phyloP scores from a whole-genome alignment of 768 basidiomycete species.

The Pleurotus ostreatus region DNA sequence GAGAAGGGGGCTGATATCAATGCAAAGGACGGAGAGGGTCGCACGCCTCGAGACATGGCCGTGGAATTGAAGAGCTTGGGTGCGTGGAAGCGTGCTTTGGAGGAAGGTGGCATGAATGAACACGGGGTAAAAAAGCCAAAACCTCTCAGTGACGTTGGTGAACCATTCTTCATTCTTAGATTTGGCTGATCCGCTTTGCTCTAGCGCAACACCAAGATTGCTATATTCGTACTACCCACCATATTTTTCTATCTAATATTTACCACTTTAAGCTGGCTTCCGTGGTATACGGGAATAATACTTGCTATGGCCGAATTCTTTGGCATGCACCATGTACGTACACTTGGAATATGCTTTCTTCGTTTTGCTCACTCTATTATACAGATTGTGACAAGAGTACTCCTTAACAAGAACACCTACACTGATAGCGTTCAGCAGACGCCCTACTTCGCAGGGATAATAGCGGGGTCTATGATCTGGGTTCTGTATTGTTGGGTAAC shows the following conservation, averaged over 20 bases:
- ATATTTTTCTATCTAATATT: conserved; percentile 82
- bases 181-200: conserved; percentile 1
- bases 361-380: conserved; percentile 10
- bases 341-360: conserved; percentile 6
- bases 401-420: conserved; percentile 77
- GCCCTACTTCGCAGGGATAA: conserved; percentile 93
- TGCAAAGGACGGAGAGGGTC: conserved; percentile 77
- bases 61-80: conserved; percentile 86
- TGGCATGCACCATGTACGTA: conserved; percentile 86
- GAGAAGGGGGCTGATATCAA: conserved; percentile 83
- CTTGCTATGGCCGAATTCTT: conserved; percentile 86
- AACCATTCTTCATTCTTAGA: conserved; percentile 6
- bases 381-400: conserved; percentile 79
- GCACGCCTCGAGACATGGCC: conserved; percentile 94
- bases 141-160: conserved; percentile 63
- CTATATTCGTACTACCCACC: conserved; percentile 75
- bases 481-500: conserved; percentile 81
- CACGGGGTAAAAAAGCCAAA: conserved; percentile 63
- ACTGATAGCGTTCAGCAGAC: conserved; percentile 82
- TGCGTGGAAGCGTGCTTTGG: conserved; percentile 85
- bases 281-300: conserved; percentile 86
- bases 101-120: conserved; percentile 82
- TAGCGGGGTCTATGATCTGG: conserved; percentile 82
- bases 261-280: conserved; percentile 74
- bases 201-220: conserved; percentile 78